Base-by-base conservation (phyloP, 139 green algal species). In the Choricystis sp. region DNA sequence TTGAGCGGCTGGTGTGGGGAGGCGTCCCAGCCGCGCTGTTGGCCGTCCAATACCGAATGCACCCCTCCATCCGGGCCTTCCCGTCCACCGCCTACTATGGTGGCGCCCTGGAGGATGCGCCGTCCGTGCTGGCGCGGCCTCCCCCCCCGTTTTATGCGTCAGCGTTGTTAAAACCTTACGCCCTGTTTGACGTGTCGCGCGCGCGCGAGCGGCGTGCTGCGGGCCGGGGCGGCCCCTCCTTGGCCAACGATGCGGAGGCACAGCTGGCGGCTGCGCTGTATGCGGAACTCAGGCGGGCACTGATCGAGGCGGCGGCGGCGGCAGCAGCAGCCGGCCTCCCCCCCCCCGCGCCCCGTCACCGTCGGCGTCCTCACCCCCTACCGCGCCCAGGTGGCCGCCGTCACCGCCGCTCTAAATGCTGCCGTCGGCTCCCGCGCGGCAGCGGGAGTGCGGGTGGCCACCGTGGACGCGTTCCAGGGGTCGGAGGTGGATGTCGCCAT, bases 401-500 rank as follows among this genome's bases (percentile, higher is more conserved):
- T 96, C 21, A 67, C 71, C 1, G 55, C 81, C 23, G 69, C 69
- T 4, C 92, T 95, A 40, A 31, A 66, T 20, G 40, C 69, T 31
- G 61, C 81, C 30, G 71, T 81, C 26, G 83, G 78, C 23, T 66
- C 64, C 2, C 63, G 69, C 1, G 59, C 72, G 2, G 61, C 65
- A 16, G 67, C 56, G 1, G 61, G 74, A 61, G 75, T 74, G 25
- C 21, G 57, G 2, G 20, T 96, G 9, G 81, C 91, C 65, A 96
- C 89, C 21, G 85, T 97, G 60, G 90, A 97, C 71, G 77, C 65
- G 14, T 97, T 95, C 70, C 89, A 96, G 77, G 88, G 88, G 59
- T 85, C 88, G 74, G 87, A 97, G 81, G 61, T 92, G 40, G 91
- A 98, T 60, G 79, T 97, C 9, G 76, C 96, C 61, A 92, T 98